phyloP scores from a whole-genome alignment of 495 filamentous ascomycete genomes.

The Corynascus novoguineensis region DNA sequence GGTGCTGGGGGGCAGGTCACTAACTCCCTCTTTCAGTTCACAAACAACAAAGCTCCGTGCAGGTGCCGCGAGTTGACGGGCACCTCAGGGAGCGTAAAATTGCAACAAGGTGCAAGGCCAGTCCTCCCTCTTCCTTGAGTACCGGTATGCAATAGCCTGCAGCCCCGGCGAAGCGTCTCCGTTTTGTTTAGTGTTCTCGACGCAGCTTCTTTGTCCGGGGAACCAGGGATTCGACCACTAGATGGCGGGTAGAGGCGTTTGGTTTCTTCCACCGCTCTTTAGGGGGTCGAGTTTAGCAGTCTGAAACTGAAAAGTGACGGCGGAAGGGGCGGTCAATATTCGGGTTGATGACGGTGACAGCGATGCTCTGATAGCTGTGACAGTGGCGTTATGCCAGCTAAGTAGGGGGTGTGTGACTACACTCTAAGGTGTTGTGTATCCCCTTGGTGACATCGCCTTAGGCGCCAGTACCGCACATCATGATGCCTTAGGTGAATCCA shows the following conservation, averaged over 20 bases:
- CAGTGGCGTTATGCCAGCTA: constrained; percentile 6
- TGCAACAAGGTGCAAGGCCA: constrained; percentile 36
- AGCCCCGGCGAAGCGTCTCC: constrained; percentile 32
- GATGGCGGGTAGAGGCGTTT: constrained; percentile 37
- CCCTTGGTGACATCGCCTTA: constrained; percentile 4
- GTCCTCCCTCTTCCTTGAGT: constrained; percentile 36
- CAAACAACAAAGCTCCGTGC: constrained; percentile 31
- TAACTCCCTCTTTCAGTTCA: constrained; percentile 19
- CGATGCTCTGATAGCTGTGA: constrained; percentile 5
- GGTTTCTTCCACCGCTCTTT: constrained; percentile 44
- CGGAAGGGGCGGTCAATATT: constrained; percentile 21
- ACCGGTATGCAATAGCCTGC: constrained; percentile 35
- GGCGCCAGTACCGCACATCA: constrained; percentile 10
- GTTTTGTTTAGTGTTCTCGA: constrained; percentile 38
- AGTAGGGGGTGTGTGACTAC: constrained; percentile 9
- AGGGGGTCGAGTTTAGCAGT: constrained; percentile 33
- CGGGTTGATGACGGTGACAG: constrained; percentile 1
- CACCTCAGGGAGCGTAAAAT: constrained; percentile 6
- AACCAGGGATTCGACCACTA: constrained; percentile 43
- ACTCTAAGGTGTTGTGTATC: background rate
- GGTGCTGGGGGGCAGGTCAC: constrained; percentile 15
- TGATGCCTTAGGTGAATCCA: constrained; percentile 1
- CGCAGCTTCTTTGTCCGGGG: constrained; percentile 41
- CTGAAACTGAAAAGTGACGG: constrained; percentile 40
- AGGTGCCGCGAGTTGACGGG: constrained; percentile 19